Base-by-base conservation (phyloP, 371 early-diverging fungal species). In the Apophysomyces variabilis region DNA sequence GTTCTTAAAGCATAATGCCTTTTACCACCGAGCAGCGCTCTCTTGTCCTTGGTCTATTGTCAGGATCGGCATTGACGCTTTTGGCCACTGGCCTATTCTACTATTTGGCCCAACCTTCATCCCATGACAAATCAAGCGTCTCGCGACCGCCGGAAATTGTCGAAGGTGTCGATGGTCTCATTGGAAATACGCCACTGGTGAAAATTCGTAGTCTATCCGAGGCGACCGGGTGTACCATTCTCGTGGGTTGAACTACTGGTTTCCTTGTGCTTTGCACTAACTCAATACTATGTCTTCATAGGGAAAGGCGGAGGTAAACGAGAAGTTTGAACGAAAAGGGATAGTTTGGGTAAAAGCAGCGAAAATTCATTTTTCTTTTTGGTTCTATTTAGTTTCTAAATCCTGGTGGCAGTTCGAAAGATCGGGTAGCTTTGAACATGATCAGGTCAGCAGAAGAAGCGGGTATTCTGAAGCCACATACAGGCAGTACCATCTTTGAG, bases 351-450 rank as follows among this genome's bases (percentile, higher is more conserved):
- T 38, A 39, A 18, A 14, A 18, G 50, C 38, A 35, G 36, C 12
- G 37, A 50, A 7, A 47, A 12, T 14, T 21, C 32, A 26, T 26
- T 26, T 26, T 26, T 26, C 1, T 26, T 26, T 26, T 26, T 26
- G 32, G 32, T 26, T 26, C 32, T 26, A 26, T 26, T 11, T 64
- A 96, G 90, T 97, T 95, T 74, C 68, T 96, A 63, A 96, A 95
- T 64, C 95, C 96, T 5, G 98, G 96, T 21, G 98, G 97, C 26
- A 93, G 94, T 69, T 84, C 93, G 16, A 97, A 98, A 74, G 99
- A 99, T 75, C 80, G 99, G 37, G 93, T 96, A 0, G 99, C 97
- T 5, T 82, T 96, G 44, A 85, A 87, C 63, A 90, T 97, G 70
- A 87, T 99, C 47, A 77, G 87, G 47, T 82, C 87, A 5, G 97